Percentiles rank a stretch among this genome's conserved stretches.
Conservation (phyloP, 495 filamentous ascomycete genomes). For the Staphylotrichum tortipilum region DNA sequence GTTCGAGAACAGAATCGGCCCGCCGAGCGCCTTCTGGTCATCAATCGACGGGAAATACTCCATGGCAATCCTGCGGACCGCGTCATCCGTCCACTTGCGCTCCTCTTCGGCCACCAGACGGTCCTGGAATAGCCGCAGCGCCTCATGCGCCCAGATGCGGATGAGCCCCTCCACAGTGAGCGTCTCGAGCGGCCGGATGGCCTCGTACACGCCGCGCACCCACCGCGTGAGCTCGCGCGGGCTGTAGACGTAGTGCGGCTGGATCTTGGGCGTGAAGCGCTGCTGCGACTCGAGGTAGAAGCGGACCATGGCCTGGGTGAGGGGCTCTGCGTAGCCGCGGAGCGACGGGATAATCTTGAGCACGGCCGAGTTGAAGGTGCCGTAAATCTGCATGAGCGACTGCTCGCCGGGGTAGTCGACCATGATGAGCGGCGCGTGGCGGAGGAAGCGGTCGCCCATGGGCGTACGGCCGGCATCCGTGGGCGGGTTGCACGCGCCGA, state of each 20-base stretch:
- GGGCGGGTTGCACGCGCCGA: slow-evolving; percentile 98
- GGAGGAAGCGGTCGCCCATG: slow-evolving; percentile 84
- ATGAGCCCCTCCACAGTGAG: slow-evolving; percentile 86
- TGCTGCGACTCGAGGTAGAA: slow-evolving; percentile 92
- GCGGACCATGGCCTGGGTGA: slow-evolving; percentile 96
- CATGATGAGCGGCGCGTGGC: slow-evolving; percentile 95
- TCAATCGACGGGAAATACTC: slow-evolving; percentile 92
- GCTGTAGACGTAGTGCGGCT: slow-evolving; percentile 98
- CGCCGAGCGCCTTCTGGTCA: slow-evolving; percentile 76
- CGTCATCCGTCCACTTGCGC: slow-evolving; percentile 86
- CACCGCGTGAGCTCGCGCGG: slow-evolving; percentile 95
- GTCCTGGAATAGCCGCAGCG: slow-evolving; percentile 91
- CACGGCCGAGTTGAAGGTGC: slow-evolving; percentile 93
- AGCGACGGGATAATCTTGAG: slow-evolving; percentile 93
- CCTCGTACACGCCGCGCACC: slow-evolving; percentile 95
- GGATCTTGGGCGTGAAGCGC: slow-evolving; percentile 88
- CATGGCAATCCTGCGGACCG: slow-evolving; percentile 72
- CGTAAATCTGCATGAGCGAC: slow-evolving; percentile 92
- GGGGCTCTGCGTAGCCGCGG: slow-evolving; percentile 85
- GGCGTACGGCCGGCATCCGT: slow-evolving; percentile 95
- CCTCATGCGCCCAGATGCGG: slow-evolving; percentile 97
- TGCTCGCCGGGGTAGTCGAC: slow-evolving; percentile 96
- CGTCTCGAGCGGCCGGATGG: slow-evolving; percentile 82
- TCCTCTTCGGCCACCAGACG: slow-evolving; percentile 90
- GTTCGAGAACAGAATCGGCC: slow-evolving; percentile 94